These are phyloP conservation scores for Xylaria sp. DNA, from an alignment of 495 filamentous ascomycete genomes.

Conservation along the genomic window DNA sequence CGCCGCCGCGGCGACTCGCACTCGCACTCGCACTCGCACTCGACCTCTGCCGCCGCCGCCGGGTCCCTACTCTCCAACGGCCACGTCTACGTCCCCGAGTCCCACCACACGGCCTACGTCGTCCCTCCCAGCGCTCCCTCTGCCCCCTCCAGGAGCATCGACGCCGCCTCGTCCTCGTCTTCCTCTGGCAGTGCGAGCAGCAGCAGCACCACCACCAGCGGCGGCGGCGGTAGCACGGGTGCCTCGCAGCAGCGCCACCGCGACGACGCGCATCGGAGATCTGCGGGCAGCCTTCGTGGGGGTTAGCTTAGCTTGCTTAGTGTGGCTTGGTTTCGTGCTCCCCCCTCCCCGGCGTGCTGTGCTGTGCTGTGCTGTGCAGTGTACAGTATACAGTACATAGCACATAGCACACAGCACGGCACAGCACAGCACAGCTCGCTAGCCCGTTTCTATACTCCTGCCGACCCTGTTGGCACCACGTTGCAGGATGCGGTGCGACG, in stretches of 20 bases:
- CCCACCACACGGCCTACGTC: conserved; percentile 20
- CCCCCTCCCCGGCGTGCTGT: too few relatives aligned
- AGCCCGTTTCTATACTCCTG: neutral
- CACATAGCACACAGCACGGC: too few relatives aligned
- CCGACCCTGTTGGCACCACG: neutral
- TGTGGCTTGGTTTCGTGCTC: too few relatives aligned
- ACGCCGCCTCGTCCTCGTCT: neutral
- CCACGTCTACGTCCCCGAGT: conserved; percentile 41
- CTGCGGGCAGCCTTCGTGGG: conserved; percentile 44
- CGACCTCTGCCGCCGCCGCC: neutral
- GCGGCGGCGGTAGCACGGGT: conserved; percentile 27
- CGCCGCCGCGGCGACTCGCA: conserved; percentile 32
- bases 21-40: conserved; percentile 17
- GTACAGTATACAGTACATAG: too few relatives aligned
- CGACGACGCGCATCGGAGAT: conserved; percentile 37
- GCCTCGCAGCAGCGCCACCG: conserved; percentile 36
- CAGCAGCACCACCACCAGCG: conserved; percentile 15
- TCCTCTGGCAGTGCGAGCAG: neutral
- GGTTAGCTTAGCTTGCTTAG: conserved; percentile 14
- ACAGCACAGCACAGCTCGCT: too few relatives aligned
- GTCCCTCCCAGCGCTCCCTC: conserved; percentile 11
- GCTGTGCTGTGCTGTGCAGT: too few relatives aligned
- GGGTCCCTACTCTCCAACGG: conserved; percentile 38
- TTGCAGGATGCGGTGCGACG: conserved; percentile 6
- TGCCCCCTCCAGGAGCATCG: neutral